Percentiles rank a stretch among this genome's conserved stretches.
These are phyloP conservation scores for Neoconidiobolus thromboides DNA, from an alignment of 371 early-diverging fungal species.

Conservation along the genomic window DNA sequence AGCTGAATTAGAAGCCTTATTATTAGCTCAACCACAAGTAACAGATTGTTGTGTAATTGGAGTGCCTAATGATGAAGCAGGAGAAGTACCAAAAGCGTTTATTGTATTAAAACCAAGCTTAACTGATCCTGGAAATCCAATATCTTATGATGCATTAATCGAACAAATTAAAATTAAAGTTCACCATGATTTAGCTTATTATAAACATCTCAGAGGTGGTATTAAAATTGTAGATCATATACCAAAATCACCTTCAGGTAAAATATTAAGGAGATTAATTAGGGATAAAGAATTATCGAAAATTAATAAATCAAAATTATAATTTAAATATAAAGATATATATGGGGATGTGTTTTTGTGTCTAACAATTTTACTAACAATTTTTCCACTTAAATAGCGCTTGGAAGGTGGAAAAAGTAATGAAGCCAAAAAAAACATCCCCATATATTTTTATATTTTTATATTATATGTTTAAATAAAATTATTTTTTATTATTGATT, in stretches of 20 bases:
- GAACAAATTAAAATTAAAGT: conserved; percentile 35
- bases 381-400: too few relatives aligned
- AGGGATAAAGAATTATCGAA: neutral
- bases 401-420: too few relatives aligned
- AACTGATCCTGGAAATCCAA: neutral
- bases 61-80: conserved; percentile 21
- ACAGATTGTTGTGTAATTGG: conserved; percentile 60
- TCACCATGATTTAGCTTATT: conserved; percentile 31
- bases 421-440: too few relatives aligned
- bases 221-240: conserved; percentile 43
- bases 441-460: too few relatives aligned
- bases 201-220: conserved; percentile 68
- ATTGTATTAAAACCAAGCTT: neutral
- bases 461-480: too few relatives aligned
- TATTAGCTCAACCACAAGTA: conserved; percentile 40
- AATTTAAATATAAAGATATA: too few relatives aligned
- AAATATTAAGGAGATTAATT: conserved; percentile 38
- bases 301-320: too few relatives aligned
- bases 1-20: conserved; percentile 52
- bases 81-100: neutral
- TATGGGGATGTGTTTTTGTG: too few relatives aligned
- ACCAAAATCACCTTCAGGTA: conserved; percentile 68
- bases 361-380: too few relatives aligned
- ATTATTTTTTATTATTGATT: too few relatives aligned
- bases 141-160: conserved; percentile 18